A percentile compares a stretch with the other conserved stretches of the same genome.
Conservation (phyloP, 2,329 filamentous ascomycete species). For the Xylariaceae sp. region DNA sequence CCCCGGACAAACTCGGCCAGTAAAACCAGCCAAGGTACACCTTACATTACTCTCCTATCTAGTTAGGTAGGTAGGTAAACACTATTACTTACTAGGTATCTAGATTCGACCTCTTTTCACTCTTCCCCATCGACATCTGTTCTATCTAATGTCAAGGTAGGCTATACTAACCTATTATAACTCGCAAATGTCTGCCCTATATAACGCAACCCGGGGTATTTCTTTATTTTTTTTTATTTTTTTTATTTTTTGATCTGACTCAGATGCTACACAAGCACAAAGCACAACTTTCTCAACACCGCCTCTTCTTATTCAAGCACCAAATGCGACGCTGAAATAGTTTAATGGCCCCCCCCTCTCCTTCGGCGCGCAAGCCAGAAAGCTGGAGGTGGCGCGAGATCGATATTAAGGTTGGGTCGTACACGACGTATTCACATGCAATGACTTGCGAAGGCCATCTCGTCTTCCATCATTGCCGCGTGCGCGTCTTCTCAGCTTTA, state of each 20-base stretch:
- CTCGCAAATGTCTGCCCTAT: slow-evolving; percentile 17
- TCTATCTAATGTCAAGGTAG: background rate
- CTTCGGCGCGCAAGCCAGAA: background rate
- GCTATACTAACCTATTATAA: no score
- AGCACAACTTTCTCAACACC: slow-evolving; percentile 11
- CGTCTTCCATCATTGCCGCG: no score
- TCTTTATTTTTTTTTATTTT: no score
- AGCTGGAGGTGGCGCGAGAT: slow-evolving; percentile 11
- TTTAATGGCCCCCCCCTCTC: background rate
- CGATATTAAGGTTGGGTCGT: slow-evolving; percentile 8
- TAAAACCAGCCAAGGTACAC: no score
- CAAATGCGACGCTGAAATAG: no score
- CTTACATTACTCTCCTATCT: no score
- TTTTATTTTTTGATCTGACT: slow-evolving; percentile 20
- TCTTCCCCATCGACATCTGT: slow-evolving; percentile 23
- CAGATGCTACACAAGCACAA: slow-evolving; percentile 24
- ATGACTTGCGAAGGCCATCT: slow-evolving; percentile 4
- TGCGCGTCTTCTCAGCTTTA: no score
- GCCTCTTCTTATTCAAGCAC: slow-evolving; percentile 5
- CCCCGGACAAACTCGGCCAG: no score
- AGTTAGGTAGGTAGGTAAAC: no score
- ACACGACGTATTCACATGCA: slow-evolving; percentile 7
- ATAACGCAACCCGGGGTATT: background rate
- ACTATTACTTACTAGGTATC: no score
- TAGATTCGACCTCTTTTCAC: no score